Base-by-base conservation (phyloP, 2,329 filamentous ascomycete species). In the Spiromastix sp. region DNA sequence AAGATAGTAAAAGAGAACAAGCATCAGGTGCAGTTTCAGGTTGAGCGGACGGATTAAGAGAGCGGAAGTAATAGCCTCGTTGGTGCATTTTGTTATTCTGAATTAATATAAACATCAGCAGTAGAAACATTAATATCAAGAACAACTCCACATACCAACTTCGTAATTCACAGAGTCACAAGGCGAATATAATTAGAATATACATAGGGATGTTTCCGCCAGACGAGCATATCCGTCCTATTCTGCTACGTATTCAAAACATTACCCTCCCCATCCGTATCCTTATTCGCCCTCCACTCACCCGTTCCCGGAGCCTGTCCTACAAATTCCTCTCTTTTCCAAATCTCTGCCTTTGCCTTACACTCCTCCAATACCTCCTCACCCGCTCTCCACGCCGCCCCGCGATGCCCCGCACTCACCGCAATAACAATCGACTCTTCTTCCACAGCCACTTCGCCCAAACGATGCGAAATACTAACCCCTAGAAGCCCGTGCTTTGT, bases 381-480 rank as follows among this genome's bases (percentile, higher is more conserved):
- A 0, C 84, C 89, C 0, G 82, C 89, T 48, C 67, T 64, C 89
- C 89, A 98, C 4, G 85, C 87, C 10, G 81, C 83, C 48, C 81
- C 74, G 5, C 91, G 70, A 63, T 96, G 91, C 22, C 82, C 77
- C 18, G 84, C 72, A 28, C 83, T 86, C 3, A 95, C 82, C 1
- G 85, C 83, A 48, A 96, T 86, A 37, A 93, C 64, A 42, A 98
- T 89, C 54, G 85, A 93, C 63, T 95, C 87, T 60, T 95, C 85
- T n/a, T 79, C 81, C 37, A 96, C 79, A 2, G 85, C 84, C 11
- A 95, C 89, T 13, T 75, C 70, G 0, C 91, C 91, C 3, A 96
- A 68, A 3, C 89, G 75, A 61, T 96, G 91, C 10, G 82, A 69
- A 57, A 96, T 82, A 32, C 81, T 77, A 39, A 96, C 77, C 5